Conservation (phyloP, 1,284 basidiomycete species). For the Ceratobasidium papillatum region DNA sequence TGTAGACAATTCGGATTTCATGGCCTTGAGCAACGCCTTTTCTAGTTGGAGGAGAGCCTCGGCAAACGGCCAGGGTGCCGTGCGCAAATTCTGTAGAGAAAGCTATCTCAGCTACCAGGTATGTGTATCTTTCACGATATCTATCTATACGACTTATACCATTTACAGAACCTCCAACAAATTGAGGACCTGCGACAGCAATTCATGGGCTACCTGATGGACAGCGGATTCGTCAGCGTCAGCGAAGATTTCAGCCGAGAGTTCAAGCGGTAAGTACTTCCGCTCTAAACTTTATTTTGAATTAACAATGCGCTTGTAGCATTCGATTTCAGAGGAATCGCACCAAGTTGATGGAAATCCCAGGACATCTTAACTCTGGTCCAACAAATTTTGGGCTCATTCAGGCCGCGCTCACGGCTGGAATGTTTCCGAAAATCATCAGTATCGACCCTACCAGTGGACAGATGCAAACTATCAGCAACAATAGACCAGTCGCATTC, state of each 20-base stretch:
- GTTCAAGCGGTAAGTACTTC: constrained; percentile 10
- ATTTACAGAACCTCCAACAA: constrained; percentile 83
- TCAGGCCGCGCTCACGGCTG: constrained; percentile 81
- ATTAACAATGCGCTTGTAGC: not conserved
- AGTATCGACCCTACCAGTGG: constrained; percentile 69
- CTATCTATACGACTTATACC: not conserved
- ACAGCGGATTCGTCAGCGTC: constrained; percentile 30
- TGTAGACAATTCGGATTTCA: constrained; percentile 93
- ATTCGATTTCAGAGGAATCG: constrained; percentile 4
- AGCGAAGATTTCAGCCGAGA: constrained; percentile 13
- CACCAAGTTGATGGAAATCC: constrained; percentile 18
- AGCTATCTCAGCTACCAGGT: constrained; percentile 91
- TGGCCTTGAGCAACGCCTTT: constrained; percentile 93
- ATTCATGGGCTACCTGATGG: constrained; percentile 70
- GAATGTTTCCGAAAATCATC: constrained; percentile 89
- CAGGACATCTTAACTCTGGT: constrained; percentile 48
- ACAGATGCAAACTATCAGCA: constrained; percentile 84
- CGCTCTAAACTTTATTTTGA: not conserved
- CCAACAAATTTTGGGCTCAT: constrained; percentile 91
- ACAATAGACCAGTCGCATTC: constrained; percentile 83
- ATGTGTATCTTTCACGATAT: too few relatives aligned
- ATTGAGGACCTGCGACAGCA: constrained; percentile 98
- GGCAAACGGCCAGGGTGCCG: constrained; percentile 63
- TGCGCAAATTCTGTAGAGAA: constrained; percentile 80
- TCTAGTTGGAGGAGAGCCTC: constrained; percentile 86